A percentile compares a stretch with the other conserved stretches of the same genome.
These are phyloP conservation scores for Medicago lupulina DNA, from an alignment of 306 rosid species.

Conservation along the genomic window DNA sequence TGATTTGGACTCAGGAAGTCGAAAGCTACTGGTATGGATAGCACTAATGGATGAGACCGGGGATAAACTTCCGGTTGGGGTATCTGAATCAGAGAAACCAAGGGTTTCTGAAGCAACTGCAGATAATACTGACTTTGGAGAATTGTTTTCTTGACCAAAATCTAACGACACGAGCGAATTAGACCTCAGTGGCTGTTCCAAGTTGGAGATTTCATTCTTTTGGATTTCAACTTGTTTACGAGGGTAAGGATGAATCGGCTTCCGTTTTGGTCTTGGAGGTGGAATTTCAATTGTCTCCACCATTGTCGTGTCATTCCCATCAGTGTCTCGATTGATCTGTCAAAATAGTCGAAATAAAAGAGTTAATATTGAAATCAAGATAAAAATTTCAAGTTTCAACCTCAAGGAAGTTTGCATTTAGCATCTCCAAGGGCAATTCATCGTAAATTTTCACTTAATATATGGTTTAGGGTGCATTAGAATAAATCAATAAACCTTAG, in stretches of 20 bases:
- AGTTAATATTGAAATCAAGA: constrained; percentile 39
- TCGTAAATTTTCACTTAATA: constrained; percentile 24
- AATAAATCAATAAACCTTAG: constrained; percentile 75
- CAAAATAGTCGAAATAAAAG: constrained; percentile 22
- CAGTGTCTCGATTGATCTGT: constrained; percentile 61
- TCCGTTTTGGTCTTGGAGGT: constrained; percentile 86
- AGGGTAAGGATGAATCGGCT: constrained; percentile 90
- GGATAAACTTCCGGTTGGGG: constrained; percentile 56
- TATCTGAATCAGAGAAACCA: constrained; percentile 59
- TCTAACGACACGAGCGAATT: constrained; percentile 54
- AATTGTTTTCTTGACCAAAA: constrained; percentile 65
- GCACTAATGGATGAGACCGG: constrained; percentile 62
- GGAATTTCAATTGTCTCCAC: constrained; percentile 77
- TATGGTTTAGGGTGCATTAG: constrained; percentile 41
- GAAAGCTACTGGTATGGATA: constrained; percentile 36
- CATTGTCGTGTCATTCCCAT: constrained; percentile 43
- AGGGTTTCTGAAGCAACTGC: constrained; percentile 54
- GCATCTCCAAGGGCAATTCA: constrained; percentile 42
- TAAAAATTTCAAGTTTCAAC: constrained; percentile 34
- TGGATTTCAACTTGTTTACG: constrained; percentile 60
- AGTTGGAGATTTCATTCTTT: constrained; percentile 41
- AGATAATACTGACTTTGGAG: constrained; percentile 74
- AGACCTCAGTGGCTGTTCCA: constrained; percentile 54
- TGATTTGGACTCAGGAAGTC: constrained; percentile 49
- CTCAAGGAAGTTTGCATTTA: constrained; percentile 33